These are phyloP conservation scores for Scytalidium sp. DNA, from an alignment of 2,329 filamentous ascomycete genomes.

Conservation along the genomic window DNA sequence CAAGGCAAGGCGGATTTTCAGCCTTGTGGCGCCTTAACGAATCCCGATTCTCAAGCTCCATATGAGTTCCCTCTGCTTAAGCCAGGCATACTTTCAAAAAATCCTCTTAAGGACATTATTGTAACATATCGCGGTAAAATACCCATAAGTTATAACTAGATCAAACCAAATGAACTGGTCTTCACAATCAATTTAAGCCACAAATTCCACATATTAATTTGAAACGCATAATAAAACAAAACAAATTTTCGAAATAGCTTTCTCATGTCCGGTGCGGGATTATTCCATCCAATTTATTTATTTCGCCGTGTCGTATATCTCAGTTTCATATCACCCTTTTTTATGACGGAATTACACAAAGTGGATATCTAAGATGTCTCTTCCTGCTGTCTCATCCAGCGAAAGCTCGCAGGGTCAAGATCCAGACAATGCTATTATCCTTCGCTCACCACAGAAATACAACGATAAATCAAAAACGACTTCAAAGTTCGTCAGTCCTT, in stretches of 20 bases:
- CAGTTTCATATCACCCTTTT: background rate
- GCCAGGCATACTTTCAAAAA: no score
- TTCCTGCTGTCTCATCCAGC: background rate
- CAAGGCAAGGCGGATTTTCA: background rate
- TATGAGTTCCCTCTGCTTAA: no score
- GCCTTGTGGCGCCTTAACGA: background rate
- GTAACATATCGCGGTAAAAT: no score
- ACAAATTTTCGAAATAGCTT: no score
- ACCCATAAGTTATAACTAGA: no score
- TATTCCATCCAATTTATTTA: no score
- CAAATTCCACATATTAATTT: no score
- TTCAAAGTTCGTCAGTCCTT: conserved; percentile 31
- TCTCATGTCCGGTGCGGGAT: no score
- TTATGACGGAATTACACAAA: background rate
- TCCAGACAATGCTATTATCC: background rate
- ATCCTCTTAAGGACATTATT: background rate
- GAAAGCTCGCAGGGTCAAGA: background rate
- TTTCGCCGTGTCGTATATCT: no score
- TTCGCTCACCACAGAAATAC: background rate
- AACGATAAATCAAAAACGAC: background rate
- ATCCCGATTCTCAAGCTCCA: no score
- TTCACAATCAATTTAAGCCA: no score
- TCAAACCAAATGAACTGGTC: background rate
- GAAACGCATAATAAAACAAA: background rate
- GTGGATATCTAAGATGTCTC: background rate